Evolutionary conservation across 495 filamentous ascomycete species (phyloP), one percentile per base, ranked within the genome.

Genomic region (Elasticomyces elasticus): DNA sequence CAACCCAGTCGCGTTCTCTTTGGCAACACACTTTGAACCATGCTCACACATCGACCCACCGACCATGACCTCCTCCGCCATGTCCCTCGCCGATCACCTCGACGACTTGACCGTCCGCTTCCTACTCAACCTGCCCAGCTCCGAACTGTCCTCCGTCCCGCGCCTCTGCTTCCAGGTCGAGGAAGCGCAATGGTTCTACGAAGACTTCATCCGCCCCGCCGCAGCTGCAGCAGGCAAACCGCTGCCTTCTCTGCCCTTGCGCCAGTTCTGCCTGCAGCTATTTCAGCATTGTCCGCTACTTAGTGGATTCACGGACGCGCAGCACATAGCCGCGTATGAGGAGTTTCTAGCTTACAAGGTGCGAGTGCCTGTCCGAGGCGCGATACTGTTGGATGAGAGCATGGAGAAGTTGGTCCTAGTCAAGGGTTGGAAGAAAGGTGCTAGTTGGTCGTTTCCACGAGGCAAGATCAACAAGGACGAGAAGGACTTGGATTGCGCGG

Each of bases 121-220:
- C 66, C 90, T 98, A 62, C 87, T 97, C 64, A 96, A 97, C 71
- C 76, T 95, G 45, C 92, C 92, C 20, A 76, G 81, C 57, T 88
- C 90, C 68, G 92, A 97, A 67, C 82, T 96, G 26, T 79, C 83
- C 55, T 87, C 84, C 0, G 86, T 94, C 20, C 88, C 90, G 64
- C 86, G 92, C 58, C 89, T 97, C 65, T 95, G 89, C 69, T 98
- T 98, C 69, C 90, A 96, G 72, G 84, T 98, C 51, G 92, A 98
- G 70, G 94, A 96, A 65, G 92, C 92, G 64, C 92, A 98, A 85
- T 98, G 92, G 92, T 97, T 89, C 69, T 98, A 96, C 81, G 94
- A 97, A 71, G 92, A 98, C 70, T 98, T 97, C 65, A 86, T 98
- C 69, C 86, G 94, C 31, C 89, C 89, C 27, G 73, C 90, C 50